Conservation (phyloP, 2,329 filamentous ascomycete genomes). For the Pestalotiopsis sp. region DNA sequence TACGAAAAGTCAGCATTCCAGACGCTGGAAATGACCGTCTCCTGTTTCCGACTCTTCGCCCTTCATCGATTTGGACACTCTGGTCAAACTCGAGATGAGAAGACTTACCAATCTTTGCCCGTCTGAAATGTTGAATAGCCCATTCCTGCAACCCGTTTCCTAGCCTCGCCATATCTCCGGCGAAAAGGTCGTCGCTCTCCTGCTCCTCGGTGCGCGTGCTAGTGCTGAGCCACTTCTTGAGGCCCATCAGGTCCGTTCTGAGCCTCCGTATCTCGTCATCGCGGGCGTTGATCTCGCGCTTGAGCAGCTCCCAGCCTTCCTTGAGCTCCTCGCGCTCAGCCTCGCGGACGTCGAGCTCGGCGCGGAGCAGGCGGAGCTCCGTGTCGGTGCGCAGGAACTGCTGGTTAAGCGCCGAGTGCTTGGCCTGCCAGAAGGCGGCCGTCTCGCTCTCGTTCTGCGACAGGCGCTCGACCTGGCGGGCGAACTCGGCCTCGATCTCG, state of each 20-base stretch:
- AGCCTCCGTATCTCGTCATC: constrained; percentile 60
- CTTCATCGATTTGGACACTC: neutral
- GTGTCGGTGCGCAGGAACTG: constrained; percentile 54
- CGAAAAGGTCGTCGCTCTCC: constrained; percentile 67
- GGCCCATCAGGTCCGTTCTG: constrained; percentile 61
- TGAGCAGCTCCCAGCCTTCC: constrained; percentile 49
- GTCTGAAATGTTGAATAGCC: constrained; percentile 70
- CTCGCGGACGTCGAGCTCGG: constrained; percentile 50
- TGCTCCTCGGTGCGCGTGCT: constrained; percentile 64
- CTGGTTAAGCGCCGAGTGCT: constrained; percentile 54
- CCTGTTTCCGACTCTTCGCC: no score
- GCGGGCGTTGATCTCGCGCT: constrained; percentile 45
- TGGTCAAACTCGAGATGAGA: neutral
- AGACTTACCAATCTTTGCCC: constrained; percentile 56
- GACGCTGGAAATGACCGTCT: no score
- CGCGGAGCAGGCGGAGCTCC: constrained; percentile 51
- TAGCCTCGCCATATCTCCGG: constrained; percentile 60
- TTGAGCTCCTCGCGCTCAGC: constrained; percentile 51
- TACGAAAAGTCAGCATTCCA: neutral
- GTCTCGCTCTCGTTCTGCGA: constrained; percentile 57
- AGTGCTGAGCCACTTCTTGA: constrained; percentile 73
- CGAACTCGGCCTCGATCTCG: constrained; percentile 56
- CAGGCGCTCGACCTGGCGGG: constrained; percentile 53
- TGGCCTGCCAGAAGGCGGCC: constrained; percentile 59
- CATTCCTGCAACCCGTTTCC: constrained; percentile 74